A percentile compares a stretch with the other conserved stretches of the same genome.
Conservation (phyloP, 768 basidiomycete species). For the Psilocybe sp. region DNA sequence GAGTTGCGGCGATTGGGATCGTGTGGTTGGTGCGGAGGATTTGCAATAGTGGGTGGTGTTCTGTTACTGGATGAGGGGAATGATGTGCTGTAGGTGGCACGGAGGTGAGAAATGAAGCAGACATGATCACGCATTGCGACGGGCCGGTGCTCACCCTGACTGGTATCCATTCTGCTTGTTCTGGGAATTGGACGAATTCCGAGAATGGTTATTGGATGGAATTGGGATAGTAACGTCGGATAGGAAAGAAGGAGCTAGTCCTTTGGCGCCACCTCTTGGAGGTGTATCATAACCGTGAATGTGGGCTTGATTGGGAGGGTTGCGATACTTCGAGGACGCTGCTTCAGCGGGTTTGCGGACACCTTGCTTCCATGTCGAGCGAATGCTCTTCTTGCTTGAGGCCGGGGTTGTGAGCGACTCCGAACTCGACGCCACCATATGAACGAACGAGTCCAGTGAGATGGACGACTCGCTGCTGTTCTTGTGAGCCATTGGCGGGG, state of each 20-base stretch:
- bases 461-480: constrained; percentile 22
- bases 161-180: no score
- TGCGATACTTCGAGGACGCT: constrained; percentile 16
- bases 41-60: background rate
- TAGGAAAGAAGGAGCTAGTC: constrained; percentile 9
- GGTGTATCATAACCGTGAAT: constrained; percentile 19
- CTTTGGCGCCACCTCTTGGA: constrained; percentile 10
- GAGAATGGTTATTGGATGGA: constrained; percentile 10
- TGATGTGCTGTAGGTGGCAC: constrained; percentile 4
- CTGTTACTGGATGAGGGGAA: background rate
- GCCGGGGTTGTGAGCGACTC: constrained; percentile 28
- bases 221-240: constrained; percentile 9
- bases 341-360: constrained; percentile 18
- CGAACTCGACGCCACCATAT: constrained; percentile 24
- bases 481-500: constrained; percentile 19
- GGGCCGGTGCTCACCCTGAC: background rate
- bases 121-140: background rate
- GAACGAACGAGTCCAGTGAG: constrained; percentile 26
- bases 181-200: constrained; percentile 2
- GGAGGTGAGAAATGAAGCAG: background rate
- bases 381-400: constrained; percentile 23
- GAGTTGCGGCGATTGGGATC: constrained; percentile 6
- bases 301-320: constrained; percentile 9
- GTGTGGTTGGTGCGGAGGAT: background rate
- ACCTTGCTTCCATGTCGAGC: constrained; percentile 18